phyloP scores from a whole-genome alignment of 2,329 filamentous ascomycete genomes.

The Diaporthe longicolla region DNA sequence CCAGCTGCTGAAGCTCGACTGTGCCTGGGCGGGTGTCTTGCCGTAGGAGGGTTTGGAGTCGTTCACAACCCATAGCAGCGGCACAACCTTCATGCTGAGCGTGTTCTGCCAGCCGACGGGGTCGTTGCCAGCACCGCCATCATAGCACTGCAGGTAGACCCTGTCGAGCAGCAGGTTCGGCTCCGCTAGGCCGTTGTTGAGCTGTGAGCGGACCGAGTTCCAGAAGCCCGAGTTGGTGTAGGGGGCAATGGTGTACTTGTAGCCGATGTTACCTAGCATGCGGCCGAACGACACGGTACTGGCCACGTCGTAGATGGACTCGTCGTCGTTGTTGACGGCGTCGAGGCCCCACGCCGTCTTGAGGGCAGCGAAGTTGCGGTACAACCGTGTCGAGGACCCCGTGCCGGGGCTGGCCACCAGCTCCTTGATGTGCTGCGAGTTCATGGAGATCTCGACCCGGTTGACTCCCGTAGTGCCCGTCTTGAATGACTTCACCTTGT shows the following conservation, averaged over 20 bases:
- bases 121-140: slow-evolving; percentile 58
- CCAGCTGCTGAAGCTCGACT: slow-evolving; percentile 54
- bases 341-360: slow-evolving; percentile 59
- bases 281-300: slow-evolving; percentile 59
- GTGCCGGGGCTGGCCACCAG: slow-evolving; percentile 55
- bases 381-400: slow-evolving; percentile 52
- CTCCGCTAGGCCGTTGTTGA: slow-evolving; percentile 49
- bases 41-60: slow-evolving; percentile 60
- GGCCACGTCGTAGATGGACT: slow-evolving; percentile 57
- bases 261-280: slow-evolving; percentile 58
- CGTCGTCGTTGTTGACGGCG: slow-evolving; percentile 63
- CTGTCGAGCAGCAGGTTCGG: slow-evolving; percentile 52
- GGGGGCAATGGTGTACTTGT: slow-evolving; percentile 59
- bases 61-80: slow-evolving; percentile 61
- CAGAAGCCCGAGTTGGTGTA: slow-evolving; percentile 59
- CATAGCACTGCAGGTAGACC: slow-evolving; percentile 61
- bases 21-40: slow-evolving; percentile 54
- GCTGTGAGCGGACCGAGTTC: slow-evolving; percentile 49
- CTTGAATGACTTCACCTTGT: slow-evolving; percentile 61
- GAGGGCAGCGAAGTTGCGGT: slow-evolving; percentile 57
- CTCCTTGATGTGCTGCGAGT: slow-evolving; percentile 57
- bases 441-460: slow-evolving; percentile 60
- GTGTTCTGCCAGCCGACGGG: slow-evolving; percentile 55
- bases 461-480: slow-evolving; percentile 51
- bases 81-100: slow-evolving; percentile 58